These are phyloP conservation scores for Flaveria bidentis DNA, from an alignment of 129 eudicot genomes.

Conservation along the genomic window DNA sequence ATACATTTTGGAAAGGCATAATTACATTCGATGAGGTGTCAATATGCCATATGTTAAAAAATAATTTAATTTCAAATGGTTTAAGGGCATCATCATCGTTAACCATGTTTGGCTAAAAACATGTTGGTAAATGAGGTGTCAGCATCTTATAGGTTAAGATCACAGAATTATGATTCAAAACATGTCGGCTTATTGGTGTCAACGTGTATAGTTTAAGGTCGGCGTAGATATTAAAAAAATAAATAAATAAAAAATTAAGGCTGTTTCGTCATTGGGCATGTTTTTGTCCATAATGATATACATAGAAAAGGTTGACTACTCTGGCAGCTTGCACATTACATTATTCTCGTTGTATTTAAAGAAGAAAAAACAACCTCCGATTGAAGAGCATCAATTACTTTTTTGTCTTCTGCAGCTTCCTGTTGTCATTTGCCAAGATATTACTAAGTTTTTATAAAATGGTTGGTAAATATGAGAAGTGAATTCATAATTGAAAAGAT, in stretches of 20 bases:
- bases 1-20: background rate
- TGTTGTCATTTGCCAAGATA: conserved; percentile 34
- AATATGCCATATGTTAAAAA: background rate
- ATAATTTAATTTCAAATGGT: background rate
- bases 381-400: conserved; percentile 42
- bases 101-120: background rate
- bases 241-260: too few relatives aligned
- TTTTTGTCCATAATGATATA: background rate
- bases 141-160: background rate
- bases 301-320: background rate
- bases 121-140: background rate
- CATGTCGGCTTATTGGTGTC: background rate
- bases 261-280: background rate
- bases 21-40: background rate
- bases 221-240: background rate
- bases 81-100: background rate
- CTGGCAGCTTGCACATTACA: background rate
- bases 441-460: background rate
- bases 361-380: conserved; percentile 50
- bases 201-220: background rate
- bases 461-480: conserved; percentile 16
- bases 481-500: background rate
- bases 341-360: background rate
- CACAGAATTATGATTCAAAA: background rate
- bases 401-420: conserved; percentile 42